Base-by-base conservation (phyloP, 2,329 filamentous ascomycete species). In the Nigrograna mackinnonii region DNA sequence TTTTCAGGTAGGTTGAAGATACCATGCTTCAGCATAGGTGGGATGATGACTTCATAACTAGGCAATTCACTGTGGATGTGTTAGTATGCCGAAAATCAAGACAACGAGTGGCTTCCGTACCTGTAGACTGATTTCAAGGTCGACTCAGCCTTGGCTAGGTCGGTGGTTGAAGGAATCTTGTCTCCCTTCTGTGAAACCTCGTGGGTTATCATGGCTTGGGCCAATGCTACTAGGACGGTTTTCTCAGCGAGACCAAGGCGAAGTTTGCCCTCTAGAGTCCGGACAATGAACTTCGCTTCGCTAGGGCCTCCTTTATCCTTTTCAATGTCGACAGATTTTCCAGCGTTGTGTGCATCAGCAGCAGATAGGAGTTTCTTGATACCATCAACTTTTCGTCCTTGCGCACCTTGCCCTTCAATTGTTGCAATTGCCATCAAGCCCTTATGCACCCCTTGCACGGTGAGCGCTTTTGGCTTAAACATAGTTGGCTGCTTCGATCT, bases 341-440 rank as follows among this genome's bases (percentile, higher is more conserved):
- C 86, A 5, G 80, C 76, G 5, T 78, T 78, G 37, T 85, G 78
- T 1, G 88, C 78, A 72, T 97, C 92, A 1, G 94, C 89, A 22
- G 92, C 83, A 7, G 94, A 92, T n/a, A 99, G 75, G 4, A 99
- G 76, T 69, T 96, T 97, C 75, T 97, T 97, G 75, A 99, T 99
- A 6, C 85, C 84, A 49, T 91, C 90, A 12, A 99, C 88, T 69
- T 99, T 99, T 47, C 89, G 84, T 12, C 86, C 85, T 65, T 97
- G 94, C 1, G 91, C 86, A 32, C 92, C 92, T 61, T 89, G 87
- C 7, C 94, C 94, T 53, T 89, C 81, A 12, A 89, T 80, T 14
- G 88, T 95, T 5, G 94, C 94, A 63, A 99, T 95, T 22, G 79
- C 82, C 77, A 97, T 88, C 24, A 99, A 70, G 2, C 89, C 89